Evolutionary conservation across 1,284 basidiomycete species (phyloP).

Genomic region (Rugosomyces carneus): DNA sequence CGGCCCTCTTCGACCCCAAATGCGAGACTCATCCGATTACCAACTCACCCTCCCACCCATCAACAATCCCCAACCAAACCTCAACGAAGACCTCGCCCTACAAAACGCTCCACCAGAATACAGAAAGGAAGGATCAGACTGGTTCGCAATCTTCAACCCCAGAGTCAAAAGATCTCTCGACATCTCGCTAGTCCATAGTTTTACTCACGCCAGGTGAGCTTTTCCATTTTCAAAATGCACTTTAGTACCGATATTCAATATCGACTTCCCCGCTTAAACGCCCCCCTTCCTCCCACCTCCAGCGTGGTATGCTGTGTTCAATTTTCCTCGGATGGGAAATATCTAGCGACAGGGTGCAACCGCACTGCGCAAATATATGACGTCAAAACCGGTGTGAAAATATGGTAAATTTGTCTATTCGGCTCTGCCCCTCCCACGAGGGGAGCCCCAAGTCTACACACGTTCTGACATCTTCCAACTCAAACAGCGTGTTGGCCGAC

Average conservation of each 20-base stretch:
- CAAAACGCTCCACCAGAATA: constrained; percentile 33
- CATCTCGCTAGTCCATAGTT: constrained; percentile 82
- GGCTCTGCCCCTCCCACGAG: constrained; percentile 7
- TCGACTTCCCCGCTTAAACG: too few species aligned
- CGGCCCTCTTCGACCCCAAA: constrained; percentile 10
- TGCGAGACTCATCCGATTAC: constrained; percentile 9
- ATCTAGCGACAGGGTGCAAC: constrained; percentile 88
- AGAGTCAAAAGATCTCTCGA: constrained; percentile 80
- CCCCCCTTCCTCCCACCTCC: too few species aligned
- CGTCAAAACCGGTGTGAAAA: constrained; percentile 77
- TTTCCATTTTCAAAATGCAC: too few species aligned
- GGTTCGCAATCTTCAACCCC: constrained; percentile 94
- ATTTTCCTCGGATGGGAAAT: constrained; percentile 86
- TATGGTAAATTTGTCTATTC: constrained; percentile 47
- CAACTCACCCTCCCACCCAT: constrained; percentile 14
- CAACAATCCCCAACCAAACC: constrained; percentile 12
- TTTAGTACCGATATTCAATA: too few species aligned
- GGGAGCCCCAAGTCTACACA: too few species aligned
- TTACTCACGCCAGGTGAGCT: constrained; percentile 88
- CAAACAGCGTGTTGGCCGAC: constrained; percentile 63
- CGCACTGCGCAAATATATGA: constrained; percentile 88
- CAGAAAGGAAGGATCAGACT: constrained; percentile 71
- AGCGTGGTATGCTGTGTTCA: constrained; percentile 91
- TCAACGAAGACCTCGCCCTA: constrained; percentile 34
- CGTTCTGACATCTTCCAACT: constrained; percentile 55